These are phyloP conservation scores for Chytridium lagenaria DNA, from an alignment of 371 early-diverging fungal genomes.

Conservation along the genomic window DNA sequence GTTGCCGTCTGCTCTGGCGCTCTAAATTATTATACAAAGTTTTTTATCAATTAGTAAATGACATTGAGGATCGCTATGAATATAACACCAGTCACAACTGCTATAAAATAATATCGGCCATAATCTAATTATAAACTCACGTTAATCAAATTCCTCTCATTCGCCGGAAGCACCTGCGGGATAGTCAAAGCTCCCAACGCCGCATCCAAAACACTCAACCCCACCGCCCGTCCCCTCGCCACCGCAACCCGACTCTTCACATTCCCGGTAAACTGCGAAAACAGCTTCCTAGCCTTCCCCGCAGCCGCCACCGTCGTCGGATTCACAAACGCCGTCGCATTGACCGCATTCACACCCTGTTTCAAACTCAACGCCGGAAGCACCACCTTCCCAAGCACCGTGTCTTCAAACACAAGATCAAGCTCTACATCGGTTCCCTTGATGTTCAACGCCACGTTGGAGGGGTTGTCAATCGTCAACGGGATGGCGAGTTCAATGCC, in stretches of 20 bases:
- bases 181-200: conserved; percentile 16
- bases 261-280: conserved; percentile 11
- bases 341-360: conserved; percentile 14
- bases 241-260: not conserved
- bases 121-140: not conserved
- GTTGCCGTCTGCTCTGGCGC: not conserved
- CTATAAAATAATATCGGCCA: too few relatives aligned
- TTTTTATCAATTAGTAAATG: too few relatives aligned
- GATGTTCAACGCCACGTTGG: conserved; percentile 18
- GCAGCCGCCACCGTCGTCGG: not conserved
- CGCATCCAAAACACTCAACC: conserved; percentile 11
- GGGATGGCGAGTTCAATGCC: conserved; percentile 20
- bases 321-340: not conserved
- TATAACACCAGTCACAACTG: too few relatives aligned
- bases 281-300: not conserved
- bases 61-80: too few relatives aligned
- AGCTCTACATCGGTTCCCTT: not conserved
- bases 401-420: not conserved
- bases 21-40: too few relatives aligned
- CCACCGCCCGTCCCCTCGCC: not conserved
- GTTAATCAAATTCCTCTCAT: not conserved
- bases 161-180: conserved; percentile 11
- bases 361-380: conserved; percentile 20
- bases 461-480: conserved; percentile 20
- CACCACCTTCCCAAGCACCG: conserved; percentile 17